Percentiles rank a stretch among this genome's conserved stretches.
phyloP scores from a whole-genome alignment of 805 yeast species.

The Candida nemodendra region DNA sequence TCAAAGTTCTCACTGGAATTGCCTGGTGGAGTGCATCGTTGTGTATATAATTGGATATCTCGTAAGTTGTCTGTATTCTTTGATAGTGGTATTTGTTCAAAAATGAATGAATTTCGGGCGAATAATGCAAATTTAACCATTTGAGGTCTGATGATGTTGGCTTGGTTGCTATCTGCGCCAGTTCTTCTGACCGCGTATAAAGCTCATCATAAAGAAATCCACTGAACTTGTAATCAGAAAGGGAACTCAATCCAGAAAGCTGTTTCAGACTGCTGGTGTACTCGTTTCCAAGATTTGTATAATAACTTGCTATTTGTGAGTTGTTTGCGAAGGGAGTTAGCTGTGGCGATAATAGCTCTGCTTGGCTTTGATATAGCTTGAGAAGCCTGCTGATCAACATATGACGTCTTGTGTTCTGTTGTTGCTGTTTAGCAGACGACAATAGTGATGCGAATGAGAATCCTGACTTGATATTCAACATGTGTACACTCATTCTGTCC shows the following conservation, averaged over 20 bases:
- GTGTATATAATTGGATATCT: conserved; percentile 24
- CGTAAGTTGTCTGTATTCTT: conserved; percentile 26
- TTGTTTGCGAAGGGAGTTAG: conserved; percentile 10
- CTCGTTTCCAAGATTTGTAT: conserved; percentile 11
- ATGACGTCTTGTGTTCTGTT: conserved; percentile 1
- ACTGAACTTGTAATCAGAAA: conserved; percentile 13
- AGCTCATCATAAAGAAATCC: conserved; percentile 19
- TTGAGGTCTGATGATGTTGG: conserved; percentile 16
- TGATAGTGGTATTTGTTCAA: conserved; percentile 24
- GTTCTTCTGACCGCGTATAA: conserved; percentile 17
- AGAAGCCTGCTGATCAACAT: conserved; percentile 1
- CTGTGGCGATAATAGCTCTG: conserved; percentile 1
- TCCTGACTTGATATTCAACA: conserved; percentile 1
- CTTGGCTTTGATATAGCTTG: conserved; percentile 9
- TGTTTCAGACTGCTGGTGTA: conserved; percentile 8
- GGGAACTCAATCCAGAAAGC: conserved; percentile 3
- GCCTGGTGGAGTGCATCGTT: conserved; percentile 15
- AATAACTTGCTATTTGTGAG: conserved; percentile 9
- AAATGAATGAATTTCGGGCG: conserved; percentile 20
- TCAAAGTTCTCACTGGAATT: conserved; percentile 12
- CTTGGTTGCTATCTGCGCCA: conserved; percentile 15
- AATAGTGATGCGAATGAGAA: conserved; percentile 8
- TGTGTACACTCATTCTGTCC: not conserved
- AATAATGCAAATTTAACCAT: conserved; percentile 22
- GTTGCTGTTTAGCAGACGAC: conserved; percentile 2